These are phyloP conservation scores for Ormosia semicastrata DNA, from an alignment of 306 rosid species.

Conservation along the genomic window DNA sequence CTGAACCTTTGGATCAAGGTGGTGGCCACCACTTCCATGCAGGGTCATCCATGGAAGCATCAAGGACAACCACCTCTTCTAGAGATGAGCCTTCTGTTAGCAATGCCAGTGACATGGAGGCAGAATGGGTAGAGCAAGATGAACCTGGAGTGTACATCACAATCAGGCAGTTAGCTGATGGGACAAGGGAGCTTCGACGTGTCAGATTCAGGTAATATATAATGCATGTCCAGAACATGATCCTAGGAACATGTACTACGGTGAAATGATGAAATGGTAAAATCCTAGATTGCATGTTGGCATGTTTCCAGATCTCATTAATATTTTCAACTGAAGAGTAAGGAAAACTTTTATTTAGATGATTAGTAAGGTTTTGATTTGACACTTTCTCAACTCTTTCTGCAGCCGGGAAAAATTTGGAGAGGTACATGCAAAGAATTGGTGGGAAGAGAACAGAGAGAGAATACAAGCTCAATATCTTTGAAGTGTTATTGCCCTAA, in stretches of 20 bases:
- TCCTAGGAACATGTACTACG: neutral
- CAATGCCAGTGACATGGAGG: slow-evolving; percentile 71
- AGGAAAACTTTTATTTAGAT: neutral
- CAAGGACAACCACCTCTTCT: slow-evolving; percentile 82
- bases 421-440: slow-evolving; percentile 65
- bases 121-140: slow-evolving; percentile 90
- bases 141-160: slow-evolving; percentile 90
- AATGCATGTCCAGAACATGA: neutral
- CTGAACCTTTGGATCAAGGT: slow-evolving; percentile 42
- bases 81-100: slow-evolving; percentile 75
- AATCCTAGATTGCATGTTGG: neutral
- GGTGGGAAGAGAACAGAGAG: slow-evolving; percentile 95
- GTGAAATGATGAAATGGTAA: neutral
- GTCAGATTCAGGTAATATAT: slow-evolving; percentile 78
- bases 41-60: slow-evolving; percentile 58
- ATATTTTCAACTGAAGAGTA: neutral
- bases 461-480: slow-evolving; percentile 85
- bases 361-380: neutral
- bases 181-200: slow-evolving; percentile 83
- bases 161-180: slow-evolving; percentile 72
- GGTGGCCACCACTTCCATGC: slow-evolving; percentile 38
- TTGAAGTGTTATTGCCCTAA: slow-evolving; percentile 34
- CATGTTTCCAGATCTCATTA: neutral
- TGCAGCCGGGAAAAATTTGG: slow-evolving; percentile 85
- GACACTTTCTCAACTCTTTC: neutral